Evolutionary conservation across 164 flowering plant genomes (phyloP), one percentile per base, ranked within the genome.

Genomic region (Berberis vulgaris): DNA sequence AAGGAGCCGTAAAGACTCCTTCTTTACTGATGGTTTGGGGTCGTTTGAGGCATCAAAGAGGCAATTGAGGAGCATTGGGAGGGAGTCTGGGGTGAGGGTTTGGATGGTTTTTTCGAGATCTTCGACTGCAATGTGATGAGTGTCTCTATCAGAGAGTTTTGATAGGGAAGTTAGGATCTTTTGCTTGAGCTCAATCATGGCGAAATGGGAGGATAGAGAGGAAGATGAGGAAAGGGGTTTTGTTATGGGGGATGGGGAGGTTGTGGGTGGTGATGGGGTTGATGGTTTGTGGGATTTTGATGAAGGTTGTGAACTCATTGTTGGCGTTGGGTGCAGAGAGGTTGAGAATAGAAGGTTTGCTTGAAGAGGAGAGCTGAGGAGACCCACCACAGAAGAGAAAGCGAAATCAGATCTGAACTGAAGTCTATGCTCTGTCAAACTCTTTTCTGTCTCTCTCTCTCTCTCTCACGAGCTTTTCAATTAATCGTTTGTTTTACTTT

Each of bases 131-230:
- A 94, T 87, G 69, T 88, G 95, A 73, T 91, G 81, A 39, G 99
- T 94, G 73, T 94, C 97, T 0, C 97, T 77, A 62, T 91, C 99
- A 13, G 97, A 80, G 54, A 94, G 87, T 72, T 94, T 94, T 39
- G 91, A 76, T 53, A 94, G 75, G 12, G 89, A 86, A 39, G 86
- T 87, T 10, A 94, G 82, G 71, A 94, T 87, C 42, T 82, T 64
- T 45, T 91, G 96, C 80, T 91, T 94, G 53, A 91, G 85, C 67
- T 94, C 97, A 45, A 94, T 77, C 96, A 87, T 94, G 43, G 91
- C 95, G 41, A 91, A 70, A 68, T 88, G 95, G 60, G 94, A 75
- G 2, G 97, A 79, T 3, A 87, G 78, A 0, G 88, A 81, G 10
- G 84, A 74, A 3, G 77, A 49, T 42, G 62, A 66, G 6, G 81